Conservation (phyloP, 345 rosid species). For the Salix koriyanagi region DNA sequence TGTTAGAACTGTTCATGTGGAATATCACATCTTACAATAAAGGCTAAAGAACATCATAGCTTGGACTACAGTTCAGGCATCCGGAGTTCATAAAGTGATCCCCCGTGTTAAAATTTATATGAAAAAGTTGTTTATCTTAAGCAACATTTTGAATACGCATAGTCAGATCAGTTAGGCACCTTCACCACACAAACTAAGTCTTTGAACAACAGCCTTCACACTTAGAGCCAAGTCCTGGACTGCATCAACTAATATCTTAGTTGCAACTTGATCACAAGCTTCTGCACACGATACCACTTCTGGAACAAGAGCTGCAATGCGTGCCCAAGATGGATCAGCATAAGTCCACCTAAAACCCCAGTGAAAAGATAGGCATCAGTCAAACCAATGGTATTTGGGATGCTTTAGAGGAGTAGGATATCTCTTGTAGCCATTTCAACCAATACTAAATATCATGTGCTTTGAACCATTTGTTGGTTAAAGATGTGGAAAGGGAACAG, state of each 20-base stretch:
- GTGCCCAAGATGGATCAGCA: constrained; percentile 76
- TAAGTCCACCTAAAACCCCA: constrained; percentile 57
- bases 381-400: background rate
- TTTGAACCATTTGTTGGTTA: background rate
- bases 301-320: constrained; percentile 71
- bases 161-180: constrained; percentile 25
- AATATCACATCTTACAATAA: background rate
- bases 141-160: background rate
- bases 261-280: constrained; percentile 63
- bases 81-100: background rate
- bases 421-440: background rate
- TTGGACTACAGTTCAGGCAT: background rate
- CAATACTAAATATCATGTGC: background rate
- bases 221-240: constrained; percentile 60
- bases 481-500: background rate
- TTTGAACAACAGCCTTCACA: constrained; percentile 63
- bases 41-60: background rate
- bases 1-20: background rate
- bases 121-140: background rate
- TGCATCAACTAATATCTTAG: constrained; percentile 45
- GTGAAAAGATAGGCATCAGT: constrained; percentile 8
- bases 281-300: constrained; percentile 67
- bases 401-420: background rate
- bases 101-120: background rate
- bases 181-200: constrained; percentile 58